Evolutionary conservation across 768 basidiomycete species (phyloP), one percentile per base, ranked within the genome.

Genomic region (Pleurotus djamor): DNA sequence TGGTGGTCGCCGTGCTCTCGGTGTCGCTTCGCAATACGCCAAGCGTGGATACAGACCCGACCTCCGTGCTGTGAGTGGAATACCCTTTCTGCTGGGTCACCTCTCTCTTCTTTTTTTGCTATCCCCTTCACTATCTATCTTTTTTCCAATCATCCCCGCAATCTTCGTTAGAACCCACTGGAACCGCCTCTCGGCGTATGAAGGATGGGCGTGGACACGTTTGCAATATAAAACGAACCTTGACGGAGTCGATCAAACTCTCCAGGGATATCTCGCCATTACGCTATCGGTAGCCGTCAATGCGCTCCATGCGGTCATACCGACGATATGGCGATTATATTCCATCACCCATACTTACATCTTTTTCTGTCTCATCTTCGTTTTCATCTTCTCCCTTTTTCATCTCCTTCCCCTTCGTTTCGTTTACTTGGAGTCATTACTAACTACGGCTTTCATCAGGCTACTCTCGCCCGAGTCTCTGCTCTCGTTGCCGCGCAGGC

Each of bases 141-240:
- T 36, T 51, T 21, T 59, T 38, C 45, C 38, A 43, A 56, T 68
- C 78, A 28, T 28, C 21, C 21, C 21, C 75, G 90, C 91, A 92
- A 77, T 87, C 86, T 50, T 83, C 87, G 87, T 87, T 94, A 94
- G 91, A 94, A 91, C 91, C 91, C 88, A 80, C 90, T 84, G 88
- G 88, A 91, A 72, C 65, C 73, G 73, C 81, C 76, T 67, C 68
- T 73, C 74, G 79, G 80, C 76, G 74, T 72, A 87, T 87, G 89
- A 92, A 88, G 81, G 90, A 76, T 82, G 90, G 89, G 91, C 84
- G 91, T 94, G 90, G 91, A 94, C 87, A 91, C 76, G 90, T 89
- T 83, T 94, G 91, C 91, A 86, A 94, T 74, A 94, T 74, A 66
- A 79, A 79, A 72, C 71, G 71, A 67, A 72, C 72, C 72, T 67